Evolutionary conservation across 441 rosid species (phyloP).

Genomic region (Pelargonium myrrhifolium): DNA sequence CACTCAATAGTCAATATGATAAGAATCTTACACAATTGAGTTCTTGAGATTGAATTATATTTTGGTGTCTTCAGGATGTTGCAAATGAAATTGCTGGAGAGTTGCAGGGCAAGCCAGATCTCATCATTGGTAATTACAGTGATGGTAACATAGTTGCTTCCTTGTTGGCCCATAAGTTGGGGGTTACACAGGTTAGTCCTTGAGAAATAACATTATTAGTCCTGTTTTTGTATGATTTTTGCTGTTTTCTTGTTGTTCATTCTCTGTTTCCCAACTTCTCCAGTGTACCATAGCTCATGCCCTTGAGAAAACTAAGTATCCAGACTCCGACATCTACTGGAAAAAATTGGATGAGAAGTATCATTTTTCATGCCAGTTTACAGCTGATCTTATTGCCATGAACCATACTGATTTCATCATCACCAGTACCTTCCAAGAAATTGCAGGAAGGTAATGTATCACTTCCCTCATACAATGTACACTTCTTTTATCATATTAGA

Average conservation of each 20-base stretch:
- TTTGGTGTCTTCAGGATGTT: conserved; percentile 52
- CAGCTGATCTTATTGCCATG: conserved; percentile 92
- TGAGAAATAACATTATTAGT: not conserved
- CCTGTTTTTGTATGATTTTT: not conserved
- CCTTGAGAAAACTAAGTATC: conserved; percentile 88
- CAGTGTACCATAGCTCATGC: conserved; percentile 98
- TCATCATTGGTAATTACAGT: conserved; percentile 92
- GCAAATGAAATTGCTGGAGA: conserved; percentile 76
- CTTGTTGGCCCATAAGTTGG: conserved; percentile 73
- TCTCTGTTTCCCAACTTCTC: not conserved
- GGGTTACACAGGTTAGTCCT: conserved; percentile 76
- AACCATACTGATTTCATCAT: conserved; percentile 93
- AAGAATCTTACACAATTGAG: not conserved
- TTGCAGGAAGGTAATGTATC: conserved; percentile 78
- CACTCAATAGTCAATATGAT: not conserved
- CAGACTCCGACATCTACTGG: conserved; percentile 94
- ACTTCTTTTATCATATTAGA: not conserved
- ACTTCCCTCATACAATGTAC: not conserved
- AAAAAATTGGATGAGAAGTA: conserved; percentile 83
- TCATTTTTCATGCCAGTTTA: conserved; percentile 92
- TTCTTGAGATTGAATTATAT: conserved; percentile 3
- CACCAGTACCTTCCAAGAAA: conserved; percentile 96
- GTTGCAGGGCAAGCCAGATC: conserved; percentile 89
- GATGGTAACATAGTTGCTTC: conserved; percentile 97
- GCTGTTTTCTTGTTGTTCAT: not conserved